Conservation (phyloP, 768 basidiomycete species). For the Mycena maculata region DNA sequence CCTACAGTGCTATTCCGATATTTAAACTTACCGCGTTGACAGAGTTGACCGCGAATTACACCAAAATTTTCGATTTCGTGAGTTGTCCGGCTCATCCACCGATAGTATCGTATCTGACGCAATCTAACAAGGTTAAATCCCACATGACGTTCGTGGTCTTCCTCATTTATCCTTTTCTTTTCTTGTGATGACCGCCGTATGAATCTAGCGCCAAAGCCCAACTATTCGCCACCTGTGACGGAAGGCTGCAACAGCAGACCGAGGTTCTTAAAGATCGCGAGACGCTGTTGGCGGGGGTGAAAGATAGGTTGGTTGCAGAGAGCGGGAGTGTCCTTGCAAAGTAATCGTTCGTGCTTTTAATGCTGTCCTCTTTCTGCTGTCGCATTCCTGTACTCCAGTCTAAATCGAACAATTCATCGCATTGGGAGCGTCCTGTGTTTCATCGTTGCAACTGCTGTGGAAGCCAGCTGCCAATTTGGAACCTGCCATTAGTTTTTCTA, state of each 20-base stretch:
- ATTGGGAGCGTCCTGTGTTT: background rate
- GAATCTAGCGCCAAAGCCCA: slow-evolving; percentile 57
- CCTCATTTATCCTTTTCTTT: slow-evolving; percentile 5
- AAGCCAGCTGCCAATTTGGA: no score
- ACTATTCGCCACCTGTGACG: slow-evolving; percentile 57
- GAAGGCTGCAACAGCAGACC: slow-evolving; percentile 55
- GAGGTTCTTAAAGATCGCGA: slow-evolving; percentile 54
- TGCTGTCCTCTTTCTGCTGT: background rate
- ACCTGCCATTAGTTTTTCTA: no score
- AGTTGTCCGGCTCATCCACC: slow-evolving; percentile 37
- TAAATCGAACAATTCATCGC: background rate
- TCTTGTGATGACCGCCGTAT: background rate
- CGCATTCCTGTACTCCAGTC: background rate
- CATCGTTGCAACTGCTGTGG: background rate
- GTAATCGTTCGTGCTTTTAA: background rate
- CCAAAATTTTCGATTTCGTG: slow-evolving; percentile 62
- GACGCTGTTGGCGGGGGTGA: slow-evolving; percentile 49
- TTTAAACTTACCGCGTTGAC: background rate
- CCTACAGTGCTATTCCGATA: background rate
- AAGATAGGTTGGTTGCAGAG: slow-evolving; percentile 53
- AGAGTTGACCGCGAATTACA: slow-evolving; percentile 59
- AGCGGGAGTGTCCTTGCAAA: slow-evolving; percentile 51
- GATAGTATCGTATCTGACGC: background rate
- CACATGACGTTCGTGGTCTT: slow-evolving; percentile 57
- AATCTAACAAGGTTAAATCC: slow-evolving; percentile 52